Evolutionary conservation across 441 rosid genomes (phyloP), one percentile per base, ranked within the genome.

Genomic region (Flueggea neowawraea): DNA sequence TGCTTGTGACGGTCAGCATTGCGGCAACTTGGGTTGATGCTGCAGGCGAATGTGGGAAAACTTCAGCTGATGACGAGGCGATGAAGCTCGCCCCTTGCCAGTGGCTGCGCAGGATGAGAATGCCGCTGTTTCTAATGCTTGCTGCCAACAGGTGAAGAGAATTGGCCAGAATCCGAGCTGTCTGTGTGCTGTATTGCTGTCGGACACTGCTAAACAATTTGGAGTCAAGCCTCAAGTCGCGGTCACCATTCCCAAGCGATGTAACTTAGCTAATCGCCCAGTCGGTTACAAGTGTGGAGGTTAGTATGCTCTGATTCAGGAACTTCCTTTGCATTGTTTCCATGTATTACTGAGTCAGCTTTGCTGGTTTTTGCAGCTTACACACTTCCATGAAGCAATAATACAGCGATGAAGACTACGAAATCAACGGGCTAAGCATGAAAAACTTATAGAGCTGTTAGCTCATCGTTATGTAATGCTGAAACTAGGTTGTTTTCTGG

Each of bases 271-370:
- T 13, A 70, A 86, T 67, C 95, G 89, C 55, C 93, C 95, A 0
- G 80, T 90, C 0, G 97, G 97, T 50, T 88, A 77, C 86, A 80
- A 83, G 76, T 88, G 95, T 31, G 91, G 97, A 67, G 58, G 89
- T 84, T 6, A 66, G 72, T 83, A 4, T 13, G 7, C 12, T 51
- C 16, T 50, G 13, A 10, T 14, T 60, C 36, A 28, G 22, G n/a
- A 17, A 56, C 31, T 15, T 14, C 13, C 48, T 11, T 12, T 63
- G 7, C 14, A 0, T 14, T 47, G 9, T 10, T 45, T 16, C n/a
- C 47, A 17, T 41, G 12, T 4, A 2, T 15, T 1, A 13, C n/a
- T 12, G 16, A 13, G n/a, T 45, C 22, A 3, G 14, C 13, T n/a
- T 39, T 48, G 11, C 53, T 70, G 22, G 61, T 58, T 54, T 57